These are phyloP conservation scores for Naegleria gruberi DNA, from an alignment of 208 protist genomes.

Conservation along the genomic window DNA sequence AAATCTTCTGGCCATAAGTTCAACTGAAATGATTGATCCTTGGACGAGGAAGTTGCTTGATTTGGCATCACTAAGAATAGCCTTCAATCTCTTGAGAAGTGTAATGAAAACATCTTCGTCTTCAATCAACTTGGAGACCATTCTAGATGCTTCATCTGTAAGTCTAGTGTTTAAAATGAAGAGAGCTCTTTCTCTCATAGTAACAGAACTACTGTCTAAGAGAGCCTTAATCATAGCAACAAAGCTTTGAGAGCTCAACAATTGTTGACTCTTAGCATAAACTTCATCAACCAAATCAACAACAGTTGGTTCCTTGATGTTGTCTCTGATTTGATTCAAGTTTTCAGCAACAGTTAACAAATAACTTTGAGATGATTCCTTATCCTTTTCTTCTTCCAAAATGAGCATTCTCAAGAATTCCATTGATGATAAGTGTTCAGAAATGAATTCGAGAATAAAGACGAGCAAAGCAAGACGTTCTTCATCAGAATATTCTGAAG, in stretches of 20 bases:
- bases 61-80: neutral
- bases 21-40: neutral
- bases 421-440: neutral
- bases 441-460: neutral
- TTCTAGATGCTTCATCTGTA: neutral
- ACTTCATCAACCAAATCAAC: neutral
- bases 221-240: neutral
- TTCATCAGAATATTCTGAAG: neutral
- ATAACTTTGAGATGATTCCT: neutral
- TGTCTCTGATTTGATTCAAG: neutral
- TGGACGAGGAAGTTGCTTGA: neutral
- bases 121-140: neutral
- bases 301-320: neutral
- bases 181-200: neutral
- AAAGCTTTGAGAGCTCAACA: neutral
- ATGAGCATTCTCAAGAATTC: constrained; percentile 8
- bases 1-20: neutral
- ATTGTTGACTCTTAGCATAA: neutral
- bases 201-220: neutral
- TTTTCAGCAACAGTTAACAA: neutral
- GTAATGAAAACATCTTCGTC: neutral
- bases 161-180: neutral
- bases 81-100: neutral
- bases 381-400: neutral
- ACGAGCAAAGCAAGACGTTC: neutral